Evolutionary conservation across 2,329 filamentous ascomycete genomes (phyloP).

Genomic region (Fusarium algeriense): DNA sequence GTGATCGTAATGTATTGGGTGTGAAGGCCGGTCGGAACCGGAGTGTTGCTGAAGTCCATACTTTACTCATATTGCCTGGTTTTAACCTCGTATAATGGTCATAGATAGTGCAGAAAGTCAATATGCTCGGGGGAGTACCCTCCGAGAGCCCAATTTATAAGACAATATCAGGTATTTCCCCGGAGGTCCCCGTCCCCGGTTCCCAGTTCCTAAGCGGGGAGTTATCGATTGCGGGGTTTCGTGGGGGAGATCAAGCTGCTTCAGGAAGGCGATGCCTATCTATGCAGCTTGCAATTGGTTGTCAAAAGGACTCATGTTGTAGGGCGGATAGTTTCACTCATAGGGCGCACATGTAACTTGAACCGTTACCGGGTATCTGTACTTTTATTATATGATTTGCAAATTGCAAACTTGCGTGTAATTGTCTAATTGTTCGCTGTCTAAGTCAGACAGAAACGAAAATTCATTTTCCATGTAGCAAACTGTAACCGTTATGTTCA

Average conservation of each 20-base stretch:
- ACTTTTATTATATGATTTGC: slow-evolving; percentile 34
- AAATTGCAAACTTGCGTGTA: slow-evolving; percentile 40
- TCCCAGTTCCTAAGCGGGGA: slow-evolving; percentile 19
- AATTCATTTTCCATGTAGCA: slow-evolving; percentile 21
- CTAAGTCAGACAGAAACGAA: slow-evolving; percentile 19
- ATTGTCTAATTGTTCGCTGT: slow-evolving; percentile 35
- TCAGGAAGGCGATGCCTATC: slow-evolving; percentile 13
- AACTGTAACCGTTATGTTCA: slow-evolving; percentile 19
- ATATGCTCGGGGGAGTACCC: background rate
- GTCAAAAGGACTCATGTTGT: slow-evolving; percentile 6
- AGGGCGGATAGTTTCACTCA: slow-evolving; percentile 21
- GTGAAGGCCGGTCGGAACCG: slow-evolving; percentile 33
- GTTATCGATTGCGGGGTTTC: slow-evolving; percentile 39
- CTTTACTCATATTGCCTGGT: slow-evolving; percentile 32
- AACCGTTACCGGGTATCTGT: slow-evolving; percentile 40
- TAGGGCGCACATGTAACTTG: slow-evolving; percentile 18
- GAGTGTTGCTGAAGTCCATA: slow-evolving; percentile 24
- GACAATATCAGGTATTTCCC: slow-evolving; percentile 6
- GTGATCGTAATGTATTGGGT: slow-evolving; percentile 17
- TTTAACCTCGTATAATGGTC: background rate
- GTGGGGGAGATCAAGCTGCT: slow-evolving; percentile 34
- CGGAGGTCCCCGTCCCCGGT: background rate
- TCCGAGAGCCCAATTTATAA: slow-evolving; percentile 15
- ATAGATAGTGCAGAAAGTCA: slow-evolving; percentile 12
- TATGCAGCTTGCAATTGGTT: slow-evolving; percentile 19